Conservation (phyloP, 2,329 filamentous ascomycete species). For the Lachnellula hyalina region DNA sequence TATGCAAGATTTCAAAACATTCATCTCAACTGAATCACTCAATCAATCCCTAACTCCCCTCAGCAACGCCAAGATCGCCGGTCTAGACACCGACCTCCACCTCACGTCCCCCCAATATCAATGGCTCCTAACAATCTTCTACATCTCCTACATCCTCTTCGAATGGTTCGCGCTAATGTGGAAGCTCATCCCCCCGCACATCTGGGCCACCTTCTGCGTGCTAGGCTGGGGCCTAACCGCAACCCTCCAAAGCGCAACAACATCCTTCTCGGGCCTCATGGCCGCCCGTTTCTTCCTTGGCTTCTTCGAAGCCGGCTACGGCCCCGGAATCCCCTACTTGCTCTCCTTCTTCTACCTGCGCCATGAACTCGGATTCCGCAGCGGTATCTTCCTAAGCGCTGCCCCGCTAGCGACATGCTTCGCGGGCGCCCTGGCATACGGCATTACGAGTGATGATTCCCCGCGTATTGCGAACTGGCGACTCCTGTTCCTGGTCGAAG, state of each 20-base stretch:
- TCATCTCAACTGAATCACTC: background rate
- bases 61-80: conserved; percentile 49
- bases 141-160: conserved; percentile 37
- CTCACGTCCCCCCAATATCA: conserved; percentile 38
- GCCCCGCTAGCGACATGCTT: conserved; percentile 66
- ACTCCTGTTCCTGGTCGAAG: conserved; percentile 60
- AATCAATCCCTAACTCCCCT: background rate
- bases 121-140: conserved; percentile 38
- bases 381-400: conserved; percentile 61
- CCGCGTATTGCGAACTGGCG: conserved; percentile 54
- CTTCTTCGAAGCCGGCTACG: conserved; percentile 33
- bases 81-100: conserved; percentile 45
- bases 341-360: conserved; percentile 44
- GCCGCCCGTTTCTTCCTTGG: conserved; percentile 35
- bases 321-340: conserved; percentile 36
- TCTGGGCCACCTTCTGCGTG: conserved; percentile 33
- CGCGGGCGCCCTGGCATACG: conserved; percentile 62
- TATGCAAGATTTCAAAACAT: conserved; percentile 10
- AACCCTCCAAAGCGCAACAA: conserved; percentile 42
- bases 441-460: conserved; percentile 58
- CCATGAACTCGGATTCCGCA: conserved; percentile 63
- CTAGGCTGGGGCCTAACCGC: conserved; percentile 32
- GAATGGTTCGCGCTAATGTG: conserved; percentile 36
- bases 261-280: conserved; percentile 32
- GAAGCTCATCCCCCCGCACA: conserved; percentile 35